phyloP scores from a whole-genome alignment of 345 rosid species.

The Ceriops decandra region DNA sequence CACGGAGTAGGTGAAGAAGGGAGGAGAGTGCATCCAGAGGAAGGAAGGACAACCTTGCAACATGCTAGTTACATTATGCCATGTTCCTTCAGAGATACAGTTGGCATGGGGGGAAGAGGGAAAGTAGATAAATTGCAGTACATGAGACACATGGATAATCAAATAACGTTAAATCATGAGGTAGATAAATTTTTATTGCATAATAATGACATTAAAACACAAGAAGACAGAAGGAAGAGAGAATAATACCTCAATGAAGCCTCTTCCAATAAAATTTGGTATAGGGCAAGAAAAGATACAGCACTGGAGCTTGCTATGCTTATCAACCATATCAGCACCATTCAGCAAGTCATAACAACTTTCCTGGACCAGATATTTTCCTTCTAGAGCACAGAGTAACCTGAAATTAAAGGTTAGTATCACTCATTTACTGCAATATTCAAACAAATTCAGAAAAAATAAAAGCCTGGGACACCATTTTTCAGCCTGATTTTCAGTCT shows the following conservation, averaged over 20 bases:
- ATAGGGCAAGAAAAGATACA: slow-evolving; percentile 61
- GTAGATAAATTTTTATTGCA: background rate
- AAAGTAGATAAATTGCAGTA: background rate
- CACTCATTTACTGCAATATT: background rate
- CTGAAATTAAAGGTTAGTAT: slow-evolving; percentile 34
- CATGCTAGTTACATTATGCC: no score
- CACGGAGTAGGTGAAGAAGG: background rate
- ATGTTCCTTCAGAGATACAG: no score
- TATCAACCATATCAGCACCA: slow-evolving; percentile 38
- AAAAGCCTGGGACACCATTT: background rate
- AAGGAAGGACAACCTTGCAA: no score
- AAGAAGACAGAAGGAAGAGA: slow-evolving; percentile 7
- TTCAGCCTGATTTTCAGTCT: background rate
- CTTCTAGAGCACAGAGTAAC: slow-evolving; percentile 90
- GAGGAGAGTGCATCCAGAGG: background rate
- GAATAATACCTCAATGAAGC: slow-evolving; percentile 78
- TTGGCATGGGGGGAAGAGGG: no score
- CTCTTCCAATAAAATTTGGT: slow-evolving; percentile 64
- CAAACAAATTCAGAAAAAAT: background rate
- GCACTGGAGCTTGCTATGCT: slow-evolving; percentile 51
- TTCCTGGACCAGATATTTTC: slow-evolving; percentile 75
- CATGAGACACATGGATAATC: background rate
- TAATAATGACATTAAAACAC: background rate
- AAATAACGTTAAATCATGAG: background rate
- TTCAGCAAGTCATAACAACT: slow-evolving; percentile 39